Conservation (phyloP, 495 filamentous ascomycete genomes). For the Cercophora samala region DNA sequence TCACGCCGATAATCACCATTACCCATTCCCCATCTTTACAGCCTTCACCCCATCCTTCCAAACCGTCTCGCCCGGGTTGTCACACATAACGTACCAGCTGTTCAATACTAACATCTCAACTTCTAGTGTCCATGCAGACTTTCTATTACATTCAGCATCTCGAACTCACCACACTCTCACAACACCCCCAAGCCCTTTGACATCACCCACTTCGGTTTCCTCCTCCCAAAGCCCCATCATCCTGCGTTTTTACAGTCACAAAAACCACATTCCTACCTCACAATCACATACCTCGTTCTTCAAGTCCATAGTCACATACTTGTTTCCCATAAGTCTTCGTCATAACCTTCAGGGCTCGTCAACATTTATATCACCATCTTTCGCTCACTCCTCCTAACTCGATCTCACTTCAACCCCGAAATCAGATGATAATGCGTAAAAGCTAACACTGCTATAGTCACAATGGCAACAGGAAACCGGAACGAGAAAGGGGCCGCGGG, state of each 20-base stretch:
- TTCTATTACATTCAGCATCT: too few species aligned
- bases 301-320: not conserved
- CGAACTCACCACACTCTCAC: too few species aligned
- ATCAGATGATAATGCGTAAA: not conserved
- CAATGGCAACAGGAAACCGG: not conserved
- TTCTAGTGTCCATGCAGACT: too few species aligned
- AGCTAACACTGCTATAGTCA: not conserved
- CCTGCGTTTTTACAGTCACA: not conserved
- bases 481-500: not conserved
- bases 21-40: too few species aligned
- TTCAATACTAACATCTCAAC: too few species aligned
- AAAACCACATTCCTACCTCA: not conserved
- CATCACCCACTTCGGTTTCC: not conserved
- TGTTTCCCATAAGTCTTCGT: not conserved
- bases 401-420: not conserved
- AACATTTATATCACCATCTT: not conserved
- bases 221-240: not conserved
- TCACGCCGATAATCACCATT: too few species aligned
- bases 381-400: not conserved
- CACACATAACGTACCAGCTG: too few species aligned
- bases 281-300: not conserved
- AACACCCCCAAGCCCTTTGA: too few species aligned
- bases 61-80: too few species aligned
- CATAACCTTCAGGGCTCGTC: not conserved
- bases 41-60: too few species aligned